A percentile compares a stretch with the other conserved stretches of the same genome.
These are phyloP conservation scores for Ophioceras dolichostomum DNA, from an alignment of 2,329 filamentous ascomycete genomes.

Conservation along the genomic window DNA sequence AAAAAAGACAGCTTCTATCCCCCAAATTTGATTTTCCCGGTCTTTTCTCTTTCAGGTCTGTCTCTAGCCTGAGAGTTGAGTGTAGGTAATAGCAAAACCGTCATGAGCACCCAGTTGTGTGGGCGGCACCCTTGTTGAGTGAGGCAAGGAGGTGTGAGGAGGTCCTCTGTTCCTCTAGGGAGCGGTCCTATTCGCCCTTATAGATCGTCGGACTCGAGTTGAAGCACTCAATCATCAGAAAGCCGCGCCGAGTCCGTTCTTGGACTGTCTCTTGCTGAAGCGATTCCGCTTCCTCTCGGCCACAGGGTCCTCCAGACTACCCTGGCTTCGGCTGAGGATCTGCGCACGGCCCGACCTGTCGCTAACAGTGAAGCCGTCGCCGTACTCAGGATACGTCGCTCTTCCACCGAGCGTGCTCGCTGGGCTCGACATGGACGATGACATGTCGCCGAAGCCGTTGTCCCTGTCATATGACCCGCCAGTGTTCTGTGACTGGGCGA, in stretches of 20 bases:
- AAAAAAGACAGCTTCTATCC: too few species aligned
- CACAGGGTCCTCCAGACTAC: conserved; percentile 33
- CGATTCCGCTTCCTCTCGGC: conserved; percentile 42
- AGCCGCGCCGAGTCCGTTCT: conserved; percentile 82
- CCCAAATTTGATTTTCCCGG: too few species aligned
- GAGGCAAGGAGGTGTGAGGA: too few species aligned
- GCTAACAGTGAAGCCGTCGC: conserved; percentile 32
- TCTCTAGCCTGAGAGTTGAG: too few species aligned
- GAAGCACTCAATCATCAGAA: conserved; percentile 42
- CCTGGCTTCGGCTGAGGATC: conserved; percentile 43
- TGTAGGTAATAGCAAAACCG: too few species aligned
- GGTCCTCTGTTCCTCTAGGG: too few species aligned
- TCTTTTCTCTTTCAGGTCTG: too few species aligned
- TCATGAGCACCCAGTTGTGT: too few species aligned
- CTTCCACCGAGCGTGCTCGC: conserved; percentile 57
- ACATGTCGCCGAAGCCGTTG: conserved; percentile 38
- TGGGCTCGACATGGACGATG: conserved; percentile 63
- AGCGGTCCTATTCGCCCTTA: too few species aligned
- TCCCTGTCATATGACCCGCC: conserved; percentile 55
- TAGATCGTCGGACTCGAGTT: not conserved
- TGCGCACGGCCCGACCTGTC: conserved; percentile 45
- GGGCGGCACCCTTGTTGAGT: too few species aligned
- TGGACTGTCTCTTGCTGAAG: conserved; percentile 89
- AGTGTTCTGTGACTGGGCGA: conserved; percentile 63
- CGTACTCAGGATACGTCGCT: conserved; percentile 38